Evolutionary conservation across 306 rosid genomes (phyloP), one percentile per base, ranked within the genome.

Genomic region (Neltuma alba): DNA sequence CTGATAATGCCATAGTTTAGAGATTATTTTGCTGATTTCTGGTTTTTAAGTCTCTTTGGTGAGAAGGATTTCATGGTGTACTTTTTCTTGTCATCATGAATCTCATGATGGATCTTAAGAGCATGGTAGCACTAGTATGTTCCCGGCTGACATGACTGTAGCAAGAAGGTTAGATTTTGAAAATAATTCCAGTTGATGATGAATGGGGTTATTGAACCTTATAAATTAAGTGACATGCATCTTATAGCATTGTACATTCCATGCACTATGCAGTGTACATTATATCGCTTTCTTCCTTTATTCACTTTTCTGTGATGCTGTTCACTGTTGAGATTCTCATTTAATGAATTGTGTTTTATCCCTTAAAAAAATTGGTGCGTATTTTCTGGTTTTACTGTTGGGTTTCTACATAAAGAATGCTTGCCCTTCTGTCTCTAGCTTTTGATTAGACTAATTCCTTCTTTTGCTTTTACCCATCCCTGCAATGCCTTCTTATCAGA

Each of bases 231-330:
- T 45, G 4, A 45, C n/a, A 42, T 3, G 16, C 13, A 9, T 10
- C 3, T 0, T 11, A 36, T 67, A 75, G 75, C 18, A 36, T 50
- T 14, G 2, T 67, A 1, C 81, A 52, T 25, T 77, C 81, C 68
- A 52, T 50, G 55, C 81, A 68, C 58, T 67, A 48, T 50, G 75
- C 52, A 66, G 74, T 75, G 74, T 45, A 44, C 25, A 20, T 36
- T 71, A 47, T 33, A 18, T 60, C 0, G 2, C 21, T 40, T 74
- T 75, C 20, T 23, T 6, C 13, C 9, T 73, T 54, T 50, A 23
- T 52, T 73, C 50, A 20, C 50, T 7, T 52, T 34, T 55, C 36
- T 50, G 30, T 38, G 50, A 18, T 47, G n/a, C 1, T 54, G 61
- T 54, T 54, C 13, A 21, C 2, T 47, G 41, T 41, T 25, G 28